Conservation (phyloP, 352 stramenopile genomes). For the Phytopythium aichiense region DNA sequence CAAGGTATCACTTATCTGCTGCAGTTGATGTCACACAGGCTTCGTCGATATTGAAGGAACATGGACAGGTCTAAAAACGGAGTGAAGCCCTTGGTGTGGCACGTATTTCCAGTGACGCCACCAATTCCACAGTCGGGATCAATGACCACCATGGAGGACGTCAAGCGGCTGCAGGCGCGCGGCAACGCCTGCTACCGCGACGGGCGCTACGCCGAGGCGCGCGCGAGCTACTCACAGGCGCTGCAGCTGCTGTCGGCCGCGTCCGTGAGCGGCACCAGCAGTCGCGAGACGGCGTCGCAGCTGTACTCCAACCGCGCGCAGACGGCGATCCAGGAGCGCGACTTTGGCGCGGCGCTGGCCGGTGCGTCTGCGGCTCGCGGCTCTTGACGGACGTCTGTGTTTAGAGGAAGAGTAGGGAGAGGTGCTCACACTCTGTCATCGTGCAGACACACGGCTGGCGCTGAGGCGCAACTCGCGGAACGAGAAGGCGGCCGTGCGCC, state of each 20-base stretch:
- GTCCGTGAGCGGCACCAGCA: conserved; percentile 3
- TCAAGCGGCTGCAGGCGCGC: conserved; percentile 34
- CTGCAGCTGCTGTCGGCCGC: conserved; percentile 22
- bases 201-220: conserved; percentile 56
- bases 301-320: conserved; percentile 66
- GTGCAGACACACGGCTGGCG: conserved; percentile 45
- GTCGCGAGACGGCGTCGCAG: conserved; percentile 21
- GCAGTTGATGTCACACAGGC: background rate
- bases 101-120: background rate
- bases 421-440: too few species aligned
- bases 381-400: background rate
- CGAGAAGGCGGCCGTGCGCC: conserved; percentile 62
- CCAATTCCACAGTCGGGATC: too few species aligned
- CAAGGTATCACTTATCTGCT: too few species aligned
- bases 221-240: conserved; percentile 40
- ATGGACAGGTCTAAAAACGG: background rate
- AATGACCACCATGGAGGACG: conserved; percentile 2
- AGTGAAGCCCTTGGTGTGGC: background rate
- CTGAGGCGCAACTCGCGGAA: conserved; percentile 51
- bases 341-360: conserved; percentile 56
- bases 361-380: conserved; percentile 17
- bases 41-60: background rate
- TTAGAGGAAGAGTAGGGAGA: too few species aligned
- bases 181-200: conserved; percentile 52
- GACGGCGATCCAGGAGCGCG: conserved; percentile 65